Percentiles rank a stretch among this genome's conserved stretches.
phyloP scores from a whole-genome alignment of 2,329 filamentous ascomycete genomes.

The Chrysoporthe cubensis region DNA sequence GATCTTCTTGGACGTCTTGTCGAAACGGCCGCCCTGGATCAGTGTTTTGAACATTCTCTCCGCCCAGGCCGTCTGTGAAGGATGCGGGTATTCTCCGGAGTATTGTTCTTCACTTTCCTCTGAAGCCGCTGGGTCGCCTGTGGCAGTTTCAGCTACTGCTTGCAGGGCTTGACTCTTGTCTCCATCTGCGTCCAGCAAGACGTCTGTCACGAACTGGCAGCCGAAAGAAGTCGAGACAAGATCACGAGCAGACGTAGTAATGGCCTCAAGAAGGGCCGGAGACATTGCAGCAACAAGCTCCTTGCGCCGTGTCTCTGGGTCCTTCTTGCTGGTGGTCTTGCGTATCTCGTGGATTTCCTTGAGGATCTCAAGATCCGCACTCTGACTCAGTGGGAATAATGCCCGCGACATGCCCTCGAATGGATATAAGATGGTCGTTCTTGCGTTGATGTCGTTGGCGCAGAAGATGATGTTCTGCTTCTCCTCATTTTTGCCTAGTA shows the following conservation, averaged over 20 bases:
- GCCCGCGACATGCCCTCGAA: constrained; percentile 70
- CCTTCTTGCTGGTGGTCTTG: constrained; percentile 89
- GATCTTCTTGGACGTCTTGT: constrained; percentile 71
- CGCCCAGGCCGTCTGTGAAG: constrained; percentile 64
- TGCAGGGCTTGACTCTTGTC: constrained; percentile 77
- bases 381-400: constrained; percentile 64
- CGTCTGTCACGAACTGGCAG: constrained; percentile 83
- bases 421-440: constrained; percentile 76
- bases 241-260: constrained; percentile 68
- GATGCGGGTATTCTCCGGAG: constrained; percentile 51
- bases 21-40: constrained; percentile 86
- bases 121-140: constrained; percentile 54
- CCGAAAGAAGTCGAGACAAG: constrained; percentile 80
- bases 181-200: constrained; percentile 74
- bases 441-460: constrained; percentile 67
- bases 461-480: constrained; percentile 67
- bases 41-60: constrained; percentile 90
- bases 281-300: constrained; percentile 79
- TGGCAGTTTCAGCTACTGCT: constrained; percentile 68
- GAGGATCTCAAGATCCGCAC: constrained; percentile 71
- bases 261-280: constrained; percentile 73
- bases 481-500: constrained; percentile 73
- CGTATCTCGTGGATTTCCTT: constrained; percentile 79
- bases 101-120: constrained; percentile 44
- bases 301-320: constrained; percentile 71